phyloP scores from a whole-genome alignment of 1,284 basidiomycete genomes.

The Rhodotorula glutinis region DNA sequence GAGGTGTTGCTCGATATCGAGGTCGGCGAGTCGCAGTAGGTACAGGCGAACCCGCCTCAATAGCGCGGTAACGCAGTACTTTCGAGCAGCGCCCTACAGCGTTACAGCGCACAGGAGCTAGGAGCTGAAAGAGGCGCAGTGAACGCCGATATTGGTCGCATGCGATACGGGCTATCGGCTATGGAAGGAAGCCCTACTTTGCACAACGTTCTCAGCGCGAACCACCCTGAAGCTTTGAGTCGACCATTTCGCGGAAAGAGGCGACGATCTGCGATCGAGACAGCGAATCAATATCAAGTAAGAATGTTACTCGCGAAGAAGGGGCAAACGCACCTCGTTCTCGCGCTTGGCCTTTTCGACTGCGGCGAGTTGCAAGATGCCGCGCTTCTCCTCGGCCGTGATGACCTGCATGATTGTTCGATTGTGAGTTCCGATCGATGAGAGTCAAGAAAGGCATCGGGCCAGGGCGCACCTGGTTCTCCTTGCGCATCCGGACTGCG shows the following conservation, averaged over 20 bases:
- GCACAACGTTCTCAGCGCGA: background rate
- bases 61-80: too few species aligned
- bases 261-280: slow-evolving; percentile 34
- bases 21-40: background rate
- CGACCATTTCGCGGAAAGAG: slow-evolving; percentile 42
- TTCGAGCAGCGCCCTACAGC: too few species aligned
- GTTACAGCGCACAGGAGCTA: too few species aligned
- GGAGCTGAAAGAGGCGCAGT: too few species aligned
- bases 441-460: too few species aligned
- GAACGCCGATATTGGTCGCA: too few species aligned
- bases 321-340: slow-evolving; percentile 45
- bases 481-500: slow-evolving; percentile 94
- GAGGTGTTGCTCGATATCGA: slow-evolving; percentile 1
- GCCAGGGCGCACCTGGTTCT: slow-evolving; percentile 77
- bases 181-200: too few species aligned
- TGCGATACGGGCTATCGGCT: too few species aligned
- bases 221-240: slow-evolving; percentile 24
- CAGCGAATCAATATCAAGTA: too few species aligned
- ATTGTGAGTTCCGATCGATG: too few species aligned
- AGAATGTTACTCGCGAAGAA: slow-evolving; percentile 42
- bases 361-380: slow-evolving; percentile 84
- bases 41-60: too few species aligned
- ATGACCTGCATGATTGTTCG: background rate
- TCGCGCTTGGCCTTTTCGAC: slow-evolving; percentile 91
- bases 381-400: slow-evolving; percentile 44